phyloP scores from a whole-genome alignment of 2,329 filamentous ascomycete species.

The Lasiodiplodia sp. region DNA sequence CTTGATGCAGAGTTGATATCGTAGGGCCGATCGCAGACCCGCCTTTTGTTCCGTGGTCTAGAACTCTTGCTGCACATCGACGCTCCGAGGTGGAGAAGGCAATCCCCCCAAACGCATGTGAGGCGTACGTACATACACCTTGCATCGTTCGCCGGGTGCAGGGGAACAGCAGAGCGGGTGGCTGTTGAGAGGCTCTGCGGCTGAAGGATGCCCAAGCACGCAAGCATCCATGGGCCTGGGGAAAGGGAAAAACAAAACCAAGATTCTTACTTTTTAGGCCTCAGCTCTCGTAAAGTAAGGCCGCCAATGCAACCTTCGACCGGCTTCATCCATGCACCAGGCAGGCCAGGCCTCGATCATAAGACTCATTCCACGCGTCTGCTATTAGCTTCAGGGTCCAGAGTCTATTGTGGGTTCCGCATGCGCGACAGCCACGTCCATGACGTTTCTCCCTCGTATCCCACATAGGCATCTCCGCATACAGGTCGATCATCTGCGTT shows the following conservation, averaged over 20 bases:
- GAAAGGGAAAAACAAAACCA: background rate
- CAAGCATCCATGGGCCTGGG: background rate
- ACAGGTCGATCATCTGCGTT: constrained; percentile 4
- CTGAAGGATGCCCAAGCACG: background rate
- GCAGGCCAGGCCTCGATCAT: background rate
- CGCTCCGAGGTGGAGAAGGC: background rate
- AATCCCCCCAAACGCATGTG: background rate
- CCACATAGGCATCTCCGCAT: background rate
- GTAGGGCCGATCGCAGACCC: background rate
- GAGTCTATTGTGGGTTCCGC: background rate
- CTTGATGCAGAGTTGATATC: constrained; percentile 1
- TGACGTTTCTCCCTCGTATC: background rate
- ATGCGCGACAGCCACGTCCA: background rate
- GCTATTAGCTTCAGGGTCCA: background rate
- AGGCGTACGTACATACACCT: background rate
- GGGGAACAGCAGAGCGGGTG: background rate
- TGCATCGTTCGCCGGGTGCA: background rate
- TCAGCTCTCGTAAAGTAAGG: background rate
- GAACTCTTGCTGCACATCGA: background rate
- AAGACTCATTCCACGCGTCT: background rate
- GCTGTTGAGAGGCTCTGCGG: background rate
- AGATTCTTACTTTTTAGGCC: background rate
- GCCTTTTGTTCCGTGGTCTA: background rate
- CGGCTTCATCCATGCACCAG: constrained; percentile 4
- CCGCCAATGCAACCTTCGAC: background rate